phyloP scores from a whole-genome alignment of 2,329 filamentous ascomycete genomes.

The Botrytis paeoniae region DNA sequence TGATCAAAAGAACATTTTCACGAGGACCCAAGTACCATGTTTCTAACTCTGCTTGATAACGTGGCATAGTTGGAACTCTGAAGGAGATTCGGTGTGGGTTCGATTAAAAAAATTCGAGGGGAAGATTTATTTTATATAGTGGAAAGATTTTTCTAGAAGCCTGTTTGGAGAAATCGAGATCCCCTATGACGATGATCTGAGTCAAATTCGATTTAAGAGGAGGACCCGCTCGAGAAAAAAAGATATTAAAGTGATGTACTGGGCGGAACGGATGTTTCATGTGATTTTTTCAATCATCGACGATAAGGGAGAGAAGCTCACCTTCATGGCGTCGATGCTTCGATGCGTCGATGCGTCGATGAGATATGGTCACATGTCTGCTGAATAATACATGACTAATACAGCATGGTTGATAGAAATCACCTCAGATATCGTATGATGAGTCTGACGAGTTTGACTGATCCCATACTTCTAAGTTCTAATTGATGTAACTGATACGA shows the following conservation, averaged over 20 bases:
- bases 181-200: constrained; percentile 10
- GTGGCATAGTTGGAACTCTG: neutral
- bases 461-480: neutral
- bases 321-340: neutral
- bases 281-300: neutral
- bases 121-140: neutral
- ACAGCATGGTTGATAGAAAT: neutral
- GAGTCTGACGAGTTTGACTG: neutral
- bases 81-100: neutral
- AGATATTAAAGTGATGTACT: neutral
- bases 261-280: neutral
- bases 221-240: neutral
- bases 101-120: neutral
- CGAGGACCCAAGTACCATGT: constrained; percentile 2
- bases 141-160: neutral
- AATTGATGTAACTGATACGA: neutral
- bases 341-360: neutral
- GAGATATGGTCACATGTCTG: neutral
- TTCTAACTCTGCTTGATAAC: neutral
- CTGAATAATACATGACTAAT: neutral
- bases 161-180: neutral
- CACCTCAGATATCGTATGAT: neutral
- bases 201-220: neutral
- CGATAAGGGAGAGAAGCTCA: neutral
- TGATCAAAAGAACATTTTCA: neutral